Percentiles rank a stretch among this genome's conserved stretches.
These are phyloP conservation scores for Phytophthora cajani DNA, from an alignment of 352 stramenopile genomes.

Conservation along the genomic window DNA sequence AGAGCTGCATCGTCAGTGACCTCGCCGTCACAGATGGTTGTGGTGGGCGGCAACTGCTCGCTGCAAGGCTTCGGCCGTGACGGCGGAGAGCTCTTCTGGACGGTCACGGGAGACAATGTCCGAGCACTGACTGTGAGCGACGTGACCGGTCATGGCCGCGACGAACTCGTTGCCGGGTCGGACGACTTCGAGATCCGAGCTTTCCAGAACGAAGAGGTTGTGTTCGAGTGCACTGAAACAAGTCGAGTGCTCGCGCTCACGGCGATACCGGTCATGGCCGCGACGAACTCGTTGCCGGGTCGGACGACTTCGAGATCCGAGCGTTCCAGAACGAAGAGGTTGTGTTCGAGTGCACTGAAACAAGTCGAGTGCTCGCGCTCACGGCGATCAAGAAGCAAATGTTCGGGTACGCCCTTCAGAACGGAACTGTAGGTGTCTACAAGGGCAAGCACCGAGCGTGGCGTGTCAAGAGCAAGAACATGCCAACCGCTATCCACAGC, in stretches of 20 bases:
- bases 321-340: slow-evolving; percentile 91
- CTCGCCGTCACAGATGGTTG: slow-evolving; percentile 68
- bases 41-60: slow-evolving; percentile 94
- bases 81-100: slow-evolving; percentile 91
- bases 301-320: slow-evolving; percentile 92
- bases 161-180: slow-evolving; percentile 89
- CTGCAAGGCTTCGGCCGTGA: slow-evolving; percentile 87
- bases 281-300: slow-evolving; percentile 88
- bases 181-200: slow-evolving; percentile 93
- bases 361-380: slow-evolving; percentile 66
- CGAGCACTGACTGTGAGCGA: slow-evolving; percentile 82
- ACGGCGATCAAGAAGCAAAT: slow-evolving; percentile 60
- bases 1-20: slow-evolving; percentile 27
- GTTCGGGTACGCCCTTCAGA: slow-evolving; percentile 90
- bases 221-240: slow-evolving; percentile 91
- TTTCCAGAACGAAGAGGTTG: slow-evolving; percentile 90
- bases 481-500: slow-evolving; percentile 73
- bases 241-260: slow-evolving; percentile 77
- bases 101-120: slow-evolving; percentile 92
- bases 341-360: slow-evolving; percentile 90
- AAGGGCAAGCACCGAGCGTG: slow-evolving; percentile 86
- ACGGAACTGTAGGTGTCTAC: slow-evolving; percentile 95
- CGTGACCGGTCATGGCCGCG: slow-evolving; percentile 64
- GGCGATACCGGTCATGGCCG: slow-evolving; percentile 65
- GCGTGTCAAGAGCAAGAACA: slow-evolving; percentile 94